Percentiles rank a stretch among this genome's conserved stretches.
These are phyloP conservation scores for Clitopilus hobsonii DNA, from an alignment of 768 basidiomycete genomes.

Conservation along the genomic window DNA sequence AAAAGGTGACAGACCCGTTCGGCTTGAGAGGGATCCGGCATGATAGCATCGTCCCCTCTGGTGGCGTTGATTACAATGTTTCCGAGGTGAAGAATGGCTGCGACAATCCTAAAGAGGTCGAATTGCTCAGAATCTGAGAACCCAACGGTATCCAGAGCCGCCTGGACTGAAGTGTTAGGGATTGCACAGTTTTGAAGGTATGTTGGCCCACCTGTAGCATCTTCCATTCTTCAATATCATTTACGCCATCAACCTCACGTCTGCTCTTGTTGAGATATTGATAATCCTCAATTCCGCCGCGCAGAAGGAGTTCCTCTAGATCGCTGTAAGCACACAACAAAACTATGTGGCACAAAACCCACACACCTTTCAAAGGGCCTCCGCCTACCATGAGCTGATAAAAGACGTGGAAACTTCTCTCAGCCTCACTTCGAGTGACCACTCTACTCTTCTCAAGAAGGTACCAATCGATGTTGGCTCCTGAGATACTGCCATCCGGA, in stretches of 20 bases:
- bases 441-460: conserved; percentile 96
- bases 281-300: conserved; percentile 73
- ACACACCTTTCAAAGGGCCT: conserved; percentile 62
- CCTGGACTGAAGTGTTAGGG: conserved; percentile 29
- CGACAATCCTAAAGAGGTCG: conserved; percentile 91
- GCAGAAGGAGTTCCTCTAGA: conserved; percentile 69
- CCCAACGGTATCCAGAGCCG: conserved; percentile 85
- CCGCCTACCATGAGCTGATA: conserved; percentile 89
- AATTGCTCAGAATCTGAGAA: conserved; percentile 82
- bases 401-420: conserved; percentile 95
- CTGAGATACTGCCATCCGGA: conserved; percentile 90
- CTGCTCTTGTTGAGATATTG: conserved; percentile 89
- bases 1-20: conserved; percentile 88
- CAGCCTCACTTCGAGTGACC: conserved; percentile 80
- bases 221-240: conserved; percentile 88
- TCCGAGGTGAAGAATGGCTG: conserved; percentile 92
- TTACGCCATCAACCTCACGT: conserved; percentile 90
- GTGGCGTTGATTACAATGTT: conserved; percentile 83
- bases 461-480: conserved; percentile 99
- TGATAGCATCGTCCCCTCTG: conserved; percentile 72
- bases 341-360: neutral
- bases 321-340: neutral
- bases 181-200: neutral
- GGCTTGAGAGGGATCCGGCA: conserved; percentile 81
- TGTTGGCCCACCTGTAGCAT: conserved; percentile 54